phyloP scores from a whole-genome alignment of 129 eudicot species.

The Glebionis coronaria region DNA sequence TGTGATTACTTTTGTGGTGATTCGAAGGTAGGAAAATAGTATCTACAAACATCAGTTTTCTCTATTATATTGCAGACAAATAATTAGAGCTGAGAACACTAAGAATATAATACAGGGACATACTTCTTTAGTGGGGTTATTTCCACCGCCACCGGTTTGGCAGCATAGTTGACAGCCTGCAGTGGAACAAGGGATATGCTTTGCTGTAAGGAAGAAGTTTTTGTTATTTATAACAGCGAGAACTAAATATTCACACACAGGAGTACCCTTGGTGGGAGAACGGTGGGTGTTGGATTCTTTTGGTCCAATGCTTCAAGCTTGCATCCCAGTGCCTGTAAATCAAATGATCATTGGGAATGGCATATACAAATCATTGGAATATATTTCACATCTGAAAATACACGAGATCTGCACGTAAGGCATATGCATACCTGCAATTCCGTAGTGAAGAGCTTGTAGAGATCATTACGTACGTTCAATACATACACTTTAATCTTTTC shows the following conservation, averaged over 20 bases:
- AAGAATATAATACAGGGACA: slow-evolving; percentile 16
- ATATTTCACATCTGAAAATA: neutral
- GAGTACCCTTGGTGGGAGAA: slow-evolving; percentile 51
- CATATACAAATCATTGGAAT: neutral
- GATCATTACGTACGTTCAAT: slow-evolving; percentile 42
- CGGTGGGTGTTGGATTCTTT: slow-evolving; percentile 38
- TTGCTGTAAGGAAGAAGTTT: slow-evolving; percentile 10
- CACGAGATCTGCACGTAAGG: slow-evolving; percentile 10
- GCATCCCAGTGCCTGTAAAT: too few species aligned
- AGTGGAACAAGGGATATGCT: slow-evolving; percentile 9
- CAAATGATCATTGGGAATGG: slow-evolving; percentile 2
- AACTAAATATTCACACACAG: slow-evolving; percentile 7
- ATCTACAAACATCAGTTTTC: neutral
- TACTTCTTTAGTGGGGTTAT: slow-evolving; percentile 42
- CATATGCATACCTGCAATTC: slow-evolving; percentile 66
- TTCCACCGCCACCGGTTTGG: slow-evolving; percentile 32
- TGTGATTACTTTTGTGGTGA: neutral
- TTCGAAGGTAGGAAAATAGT: neutral
- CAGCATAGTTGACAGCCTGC: slow-evolving; percentile 46
- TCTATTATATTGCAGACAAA: slow-evolving; percentile 7
- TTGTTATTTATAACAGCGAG: slow-evolving; percentile 20
- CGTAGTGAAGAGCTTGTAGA: slow-evolving; percentile 45
- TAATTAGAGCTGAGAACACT: slow-evolving; percentile 7
- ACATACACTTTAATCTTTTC: slow-evolving; percentile 46
- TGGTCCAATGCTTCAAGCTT: slow-evolving; percentile 46